A percentile compares a stretch with the other conserved stretches of the same genome.
phyloP scores from a whole-genome alignment of 352 stramenopile genomes.

The Phytopythium helicoides region DNA sequence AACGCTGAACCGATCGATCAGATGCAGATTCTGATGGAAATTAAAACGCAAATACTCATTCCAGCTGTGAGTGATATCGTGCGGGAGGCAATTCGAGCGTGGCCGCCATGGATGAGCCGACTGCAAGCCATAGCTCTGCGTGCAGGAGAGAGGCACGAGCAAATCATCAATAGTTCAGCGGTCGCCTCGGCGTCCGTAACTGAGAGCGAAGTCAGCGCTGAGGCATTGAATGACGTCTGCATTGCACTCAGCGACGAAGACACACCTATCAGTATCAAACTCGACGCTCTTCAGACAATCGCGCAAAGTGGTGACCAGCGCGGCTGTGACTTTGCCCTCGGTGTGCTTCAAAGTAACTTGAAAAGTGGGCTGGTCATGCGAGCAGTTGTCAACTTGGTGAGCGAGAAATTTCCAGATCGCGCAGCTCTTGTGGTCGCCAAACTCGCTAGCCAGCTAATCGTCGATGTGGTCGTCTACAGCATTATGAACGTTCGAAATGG shows the following conservation, averaged over 20 bases:
- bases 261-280: slow-evolving; percentile 30
- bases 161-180: background rate
- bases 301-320: slow-evolving; percentile 28
- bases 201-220: slow-evolving; percentile 18
- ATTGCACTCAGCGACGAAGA: slow-evolving; percentile 50
- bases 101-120: slow-evolving; percentile 62
- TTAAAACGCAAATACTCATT: slow-evolving; percentile 44
- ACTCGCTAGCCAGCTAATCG: slow-evolving; percentile 56
- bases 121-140: slow-evolving; percentile 32
- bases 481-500: slow-evolving; percentile 70
- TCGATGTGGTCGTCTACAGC: slow-evolving; percentile 71
- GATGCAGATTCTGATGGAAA: slow-evolving; percentile 48
- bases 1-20: slow-evolving; percentile 54
- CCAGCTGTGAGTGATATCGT: slow-evolving; percentile 40
- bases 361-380: slow-evolving; percentile 36
- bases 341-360: slow-evolving; percentile 44
- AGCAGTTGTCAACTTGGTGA: slow-evolving; percentile 52
- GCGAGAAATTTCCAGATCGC: slow-evolving; percentile 44
- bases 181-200: background rate
- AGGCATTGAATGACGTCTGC: slow-evolving; percentile 56
- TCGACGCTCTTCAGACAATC: slow-evolving; percentile 63
- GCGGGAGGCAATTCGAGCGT: slow-evolving; percentile 72
- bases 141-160: slow-evolving; percentile 12
- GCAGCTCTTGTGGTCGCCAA: slow-evolving; percentile 38
- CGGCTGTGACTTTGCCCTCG: slow-evolving; percentile 59